phyloP scores from a whole-genome alignment of 2,329 filamentous ascomycete genomes.

The Xylariaceae sp. region DNA sequence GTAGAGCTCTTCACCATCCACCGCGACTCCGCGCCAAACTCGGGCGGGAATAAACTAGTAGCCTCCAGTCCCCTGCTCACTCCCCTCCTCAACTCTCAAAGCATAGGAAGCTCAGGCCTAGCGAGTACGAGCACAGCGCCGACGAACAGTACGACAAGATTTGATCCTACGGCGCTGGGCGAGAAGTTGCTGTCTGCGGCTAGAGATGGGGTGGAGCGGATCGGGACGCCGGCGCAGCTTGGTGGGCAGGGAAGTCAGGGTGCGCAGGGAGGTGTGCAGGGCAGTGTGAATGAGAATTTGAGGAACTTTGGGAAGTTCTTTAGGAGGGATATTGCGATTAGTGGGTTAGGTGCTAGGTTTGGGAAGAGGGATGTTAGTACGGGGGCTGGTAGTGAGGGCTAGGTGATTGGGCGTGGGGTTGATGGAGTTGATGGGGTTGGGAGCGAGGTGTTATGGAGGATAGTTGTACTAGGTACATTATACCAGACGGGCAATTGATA shows the following conservation, averaged over 20 bases:
- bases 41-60: slow-evolving; percentile 66
- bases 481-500: too few relatives aligned
- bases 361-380: slow-evolving; percentile 56
- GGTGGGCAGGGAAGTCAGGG: slow-evolving; percentile 32
- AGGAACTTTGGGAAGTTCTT: slow-evolving; percentile 98
- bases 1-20: slow-evolving; percentile 81
- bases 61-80: slow-evolving; percentile 69
- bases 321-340: slow-evolving; percentile 68
- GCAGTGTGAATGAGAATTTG: slow-evolving; percentile 80
- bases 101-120: slow-evolving; percentile 38
- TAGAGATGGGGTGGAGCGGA: slow-evolving; percentile 75
- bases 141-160: slow-evolving; percentile 43
- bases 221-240: slow-evolving; percentile 56
- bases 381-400: slow-evolving; percentile 1
- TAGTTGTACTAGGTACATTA: too few relatives aligned
- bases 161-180: slow-evolving; percentile 79
- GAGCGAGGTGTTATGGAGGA: too few relatives aligned
- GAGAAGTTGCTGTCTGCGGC: slow-evolving; percentile 87
- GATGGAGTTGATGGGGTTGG: too few relatives aligned
- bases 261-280: slow-evolving; percentile 9
- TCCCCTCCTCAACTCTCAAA: slow-evolving; percentile 54
- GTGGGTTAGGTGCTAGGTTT: slow-evolving; percentile 70
- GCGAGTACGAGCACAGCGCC: slow-evolving; percentile 40
- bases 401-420: slow-evolving; percentile 11
- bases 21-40: slow-evolving; percentile 62